A percentile compares a stretch with the other conserved stretches of the same genome.
Conservation (phyloP, 768 basidiomycete genomes). For the Porpolomopsis calyptriformis region DNA sequence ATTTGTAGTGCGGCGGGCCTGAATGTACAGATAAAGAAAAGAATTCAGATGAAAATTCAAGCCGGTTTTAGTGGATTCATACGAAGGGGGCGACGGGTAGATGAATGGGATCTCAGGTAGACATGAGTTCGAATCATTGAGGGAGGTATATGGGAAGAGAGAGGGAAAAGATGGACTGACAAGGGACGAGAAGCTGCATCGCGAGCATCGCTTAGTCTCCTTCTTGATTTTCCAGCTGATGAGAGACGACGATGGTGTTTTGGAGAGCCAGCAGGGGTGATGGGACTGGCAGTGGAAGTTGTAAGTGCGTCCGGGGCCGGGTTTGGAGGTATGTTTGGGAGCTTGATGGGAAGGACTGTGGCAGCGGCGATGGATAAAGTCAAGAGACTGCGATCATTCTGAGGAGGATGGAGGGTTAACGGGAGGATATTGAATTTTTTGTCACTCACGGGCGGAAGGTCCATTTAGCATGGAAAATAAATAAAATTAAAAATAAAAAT, state of each 20-base stretch:
- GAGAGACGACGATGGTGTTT: constrained; percentile 61
- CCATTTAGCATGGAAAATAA: constrained; percentile 2
- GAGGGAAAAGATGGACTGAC: constrained; percentile 35
- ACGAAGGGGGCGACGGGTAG: too few species aligned
- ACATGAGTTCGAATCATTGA: background rate
- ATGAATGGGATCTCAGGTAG: too few species aligned
- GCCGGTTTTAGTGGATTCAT: too few species aligned
- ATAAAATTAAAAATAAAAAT: constrained; percentile 3
- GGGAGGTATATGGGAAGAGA: background rate
- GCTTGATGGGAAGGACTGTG: constrained; percentile 36
- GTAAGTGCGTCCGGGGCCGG: background rate
- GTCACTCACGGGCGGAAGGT: too few species aligned
- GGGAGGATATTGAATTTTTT: too few species aligned
- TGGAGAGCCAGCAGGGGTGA: constrained; percentile 20
- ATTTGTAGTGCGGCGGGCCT: constrained; percentile 26
- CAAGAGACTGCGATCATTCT: constrained; percentile 38
- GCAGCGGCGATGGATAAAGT: constrained; percentile 59
- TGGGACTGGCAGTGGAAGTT: constrained; percentile 9
- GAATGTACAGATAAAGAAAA: too few species aligned
- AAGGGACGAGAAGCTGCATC: constrained; percentile 67
- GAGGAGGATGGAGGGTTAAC: background rate
- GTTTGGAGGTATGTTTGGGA: constrained; percentile 12
- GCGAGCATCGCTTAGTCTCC: constrained; percentile 68
- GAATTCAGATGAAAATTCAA: too few species aligned
- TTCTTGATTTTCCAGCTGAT: constrained; percentile 57